phyloP scores from a whole-genome alignment of 345 rosid genomes.

The Citrus medica region DNA sequence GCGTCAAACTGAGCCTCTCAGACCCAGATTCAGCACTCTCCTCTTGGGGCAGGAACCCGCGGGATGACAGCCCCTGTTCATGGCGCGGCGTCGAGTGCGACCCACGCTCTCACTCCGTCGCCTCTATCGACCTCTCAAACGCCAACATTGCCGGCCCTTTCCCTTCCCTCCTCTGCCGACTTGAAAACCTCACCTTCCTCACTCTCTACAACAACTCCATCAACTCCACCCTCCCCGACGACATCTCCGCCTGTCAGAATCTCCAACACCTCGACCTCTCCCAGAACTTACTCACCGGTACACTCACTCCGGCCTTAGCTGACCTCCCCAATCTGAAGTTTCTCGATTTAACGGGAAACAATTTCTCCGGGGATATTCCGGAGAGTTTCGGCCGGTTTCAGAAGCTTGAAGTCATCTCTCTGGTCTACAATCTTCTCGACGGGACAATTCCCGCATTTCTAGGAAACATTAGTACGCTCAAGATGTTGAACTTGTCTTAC shows the following conservation, averaged over 20 bases:
- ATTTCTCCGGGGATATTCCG: constrained; percentile 88
- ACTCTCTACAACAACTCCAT: constrained; percentile 62
- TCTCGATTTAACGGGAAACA: constrained; percentile 79
- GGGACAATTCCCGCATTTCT: constrained; percentile 64
- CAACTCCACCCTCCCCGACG: constrained; percentile 57
- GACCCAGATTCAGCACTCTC: constrained; percentile 61
- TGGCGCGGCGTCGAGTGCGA: constrained; percentile 62
- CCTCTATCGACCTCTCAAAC: constrained; percentile 61
- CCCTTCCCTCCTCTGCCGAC: constrained; percentile 68
- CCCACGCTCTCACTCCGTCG: constrained; percentile 38
- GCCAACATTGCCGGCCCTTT: constrained; percentile 67
- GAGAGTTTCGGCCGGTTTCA: constrained; percentile 56
- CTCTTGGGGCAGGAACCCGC: constrained; percentile 45
- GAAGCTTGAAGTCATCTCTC: constrained; percentile 77
- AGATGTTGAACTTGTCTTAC: constrained; percentile 77
- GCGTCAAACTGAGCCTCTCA: constrained; percentile 38
- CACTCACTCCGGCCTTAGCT: constrained; percentile 52
- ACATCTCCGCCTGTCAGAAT: constrained; percentile 51
- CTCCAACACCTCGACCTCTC: constrained; percentile 75
- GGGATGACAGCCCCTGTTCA: constrained; percentile 46
- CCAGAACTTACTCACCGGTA: constrained; percentile 75
- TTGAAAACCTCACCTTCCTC: constrained; percentile 48
- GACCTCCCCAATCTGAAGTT: constrained; percentile 47
- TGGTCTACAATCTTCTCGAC: constrained; percentile 70
- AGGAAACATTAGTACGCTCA: constrained; percentile 63